A percentile compares a stretch with the other conserved stretches of the same genome.
phyloP scores from a whole-genome alignment of 768 basidiomycete species.

The Tricholoma flavovirens region DNA sequence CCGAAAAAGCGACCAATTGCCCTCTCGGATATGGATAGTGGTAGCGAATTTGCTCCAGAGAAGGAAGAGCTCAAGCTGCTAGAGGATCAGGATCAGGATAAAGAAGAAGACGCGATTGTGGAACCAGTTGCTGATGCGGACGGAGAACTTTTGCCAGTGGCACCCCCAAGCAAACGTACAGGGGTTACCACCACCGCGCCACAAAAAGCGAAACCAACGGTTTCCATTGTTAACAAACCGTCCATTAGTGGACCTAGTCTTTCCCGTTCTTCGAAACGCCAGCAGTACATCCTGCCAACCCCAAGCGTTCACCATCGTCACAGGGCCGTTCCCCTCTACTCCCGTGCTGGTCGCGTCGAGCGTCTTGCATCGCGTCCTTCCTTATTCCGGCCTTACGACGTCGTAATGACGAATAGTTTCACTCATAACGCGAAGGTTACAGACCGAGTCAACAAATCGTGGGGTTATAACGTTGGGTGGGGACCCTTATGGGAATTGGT shows the following conservation, averaged over 20 bases:
- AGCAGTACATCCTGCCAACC: conserved; percentile 55
- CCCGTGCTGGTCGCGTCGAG: conserved; percentile 48
- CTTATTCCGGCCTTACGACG: conserved; percentile 40
- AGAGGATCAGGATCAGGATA: conserved; percentile 21
- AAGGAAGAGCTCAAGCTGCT: conserved; percentile 22
- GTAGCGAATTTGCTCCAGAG: conserved; percentile 54
- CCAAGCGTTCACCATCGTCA: conserved; percentile 72
- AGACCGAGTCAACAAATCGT: conserved; percentile 60
- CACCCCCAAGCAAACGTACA: conserved; percentile 13
- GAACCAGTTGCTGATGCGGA: conserved; percentile 18
- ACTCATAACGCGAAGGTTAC: conserved; percentile 42
- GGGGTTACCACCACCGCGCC: conserved; percentile 10
- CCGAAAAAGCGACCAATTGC: conserved; percentile 26
- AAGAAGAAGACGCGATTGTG: conserved; percentile 26
- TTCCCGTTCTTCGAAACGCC: conserved; percentile 35
- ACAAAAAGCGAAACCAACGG: conserved; percentile 8
- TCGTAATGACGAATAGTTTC: conserved; percentile 51
- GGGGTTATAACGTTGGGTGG: conserved; percentile 68
- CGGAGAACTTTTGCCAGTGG: conserved; percentile 10
- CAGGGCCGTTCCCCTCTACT: conserved; percentile 56
- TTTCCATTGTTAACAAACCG: neutral
- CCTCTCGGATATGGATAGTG: conserved; percentile 33
- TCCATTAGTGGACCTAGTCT: conserved; percentile 20
- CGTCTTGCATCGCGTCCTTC: conserved; percentile 46
- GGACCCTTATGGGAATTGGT: conserved; percentile 77